Conservation (phyloP, 192 early-diverging fungal species). For the Mortierella claussenii region DNA sequence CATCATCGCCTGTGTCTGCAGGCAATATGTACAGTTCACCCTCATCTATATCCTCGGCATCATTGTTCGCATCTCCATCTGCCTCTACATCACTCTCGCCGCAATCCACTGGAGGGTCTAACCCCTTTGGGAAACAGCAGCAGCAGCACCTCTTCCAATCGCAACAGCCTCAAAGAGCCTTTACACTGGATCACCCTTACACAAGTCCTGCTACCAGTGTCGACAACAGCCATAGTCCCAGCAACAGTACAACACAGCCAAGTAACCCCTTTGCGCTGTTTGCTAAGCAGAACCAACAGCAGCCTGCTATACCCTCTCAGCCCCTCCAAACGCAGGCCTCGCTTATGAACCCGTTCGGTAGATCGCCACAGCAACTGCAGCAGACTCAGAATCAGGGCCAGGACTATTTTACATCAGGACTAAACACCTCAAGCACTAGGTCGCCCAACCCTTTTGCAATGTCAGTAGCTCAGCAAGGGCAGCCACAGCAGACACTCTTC, state of each 20-base stretch:
- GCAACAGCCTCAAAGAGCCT: constrained; percentile 24
- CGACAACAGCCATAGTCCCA: neutral
- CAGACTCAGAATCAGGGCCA: constrained; percentile 14
- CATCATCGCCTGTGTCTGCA: neutral
- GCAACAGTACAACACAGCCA: neutral
- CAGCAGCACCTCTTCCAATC: neutral
- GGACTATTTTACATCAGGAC: constrained; percentile 21
- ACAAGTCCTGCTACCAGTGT: neutral
- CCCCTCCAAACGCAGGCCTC: constrained; percentile 3
- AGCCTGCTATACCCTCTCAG: neutral
- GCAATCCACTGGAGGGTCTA: constrained; percentile 15
- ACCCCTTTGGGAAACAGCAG: constrained; percentile 27
- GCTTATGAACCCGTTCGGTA: constrained; percentile 23
- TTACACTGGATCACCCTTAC: constrained; percentile 3
- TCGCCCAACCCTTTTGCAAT: constrained; percentile 34
- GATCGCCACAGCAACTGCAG: constrained; percentile 18
- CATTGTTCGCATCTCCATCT: neutral
- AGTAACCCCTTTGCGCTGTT: constrained; percentile 40
- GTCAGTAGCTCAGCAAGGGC: neutral
- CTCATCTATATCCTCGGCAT: neutral
- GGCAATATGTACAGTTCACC: neutral
- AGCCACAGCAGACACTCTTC: constrained; percentile 5
- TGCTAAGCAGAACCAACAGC: constrained; percentile 23
- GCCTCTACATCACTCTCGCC: constrained; percentile 14
- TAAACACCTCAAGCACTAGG: neutral